These are phyloP conservation scores for Raphanus raphanistrum DNA, from an alignment of 345 rosid species.

Conservation along the genomic window DNA sequence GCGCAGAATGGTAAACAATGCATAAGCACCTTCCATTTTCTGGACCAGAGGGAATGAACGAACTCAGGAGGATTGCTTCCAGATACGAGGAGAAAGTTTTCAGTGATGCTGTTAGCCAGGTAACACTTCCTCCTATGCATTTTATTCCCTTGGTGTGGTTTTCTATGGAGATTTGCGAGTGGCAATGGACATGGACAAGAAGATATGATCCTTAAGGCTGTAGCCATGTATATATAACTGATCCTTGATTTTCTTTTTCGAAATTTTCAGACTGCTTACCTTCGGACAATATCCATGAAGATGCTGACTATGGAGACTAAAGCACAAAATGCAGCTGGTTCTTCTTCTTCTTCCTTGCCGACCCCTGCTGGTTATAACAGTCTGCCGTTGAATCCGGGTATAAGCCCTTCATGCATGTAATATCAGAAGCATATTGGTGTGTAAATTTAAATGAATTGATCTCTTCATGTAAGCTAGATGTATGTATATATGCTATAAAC, in stretches of 20 bases:
- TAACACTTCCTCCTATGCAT: slow-evolving; percentile 2
- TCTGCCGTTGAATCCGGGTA: slow-evolving; percentile 31
- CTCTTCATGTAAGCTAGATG: neutral
- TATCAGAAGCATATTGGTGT: neutral
- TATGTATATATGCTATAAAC: neutral
- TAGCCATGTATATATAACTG: too few species aligned
- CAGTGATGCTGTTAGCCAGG: slow-evolving; percentile 67
- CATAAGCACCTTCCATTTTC: slow-evolving; percentile 66
- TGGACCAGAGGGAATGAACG: slow-evolving; percentile 65
- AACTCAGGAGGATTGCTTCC: slow-evolving; percentile 68
- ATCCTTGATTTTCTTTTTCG: too few species aligned
- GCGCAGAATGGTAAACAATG: slow-evolving; percentile 63
- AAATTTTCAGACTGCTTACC: slow-evolving; percentile 43
- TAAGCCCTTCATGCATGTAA: neutral
- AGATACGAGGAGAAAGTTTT: slow-evolving; percentile 82
- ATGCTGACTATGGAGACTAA: slow-evolving; percentile 57
- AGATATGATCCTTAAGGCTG: too few species aligned
- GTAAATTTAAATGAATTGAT: too few species aligned
- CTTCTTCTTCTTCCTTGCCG: neutral
- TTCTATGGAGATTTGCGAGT: too few species aligned
- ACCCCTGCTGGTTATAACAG: slow-evolving; percentile 34
- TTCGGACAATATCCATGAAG: slow-evolving; percentile 61
- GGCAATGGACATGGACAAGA: too few species aligned
- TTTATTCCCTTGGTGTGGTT: too few species aligned
- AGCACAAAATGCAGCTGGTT: neutral